Evolutionary conservation across 2,329 filamentous ascomycete species (phyloP).

Genomic region (Lachnellula cervina): DNA sequence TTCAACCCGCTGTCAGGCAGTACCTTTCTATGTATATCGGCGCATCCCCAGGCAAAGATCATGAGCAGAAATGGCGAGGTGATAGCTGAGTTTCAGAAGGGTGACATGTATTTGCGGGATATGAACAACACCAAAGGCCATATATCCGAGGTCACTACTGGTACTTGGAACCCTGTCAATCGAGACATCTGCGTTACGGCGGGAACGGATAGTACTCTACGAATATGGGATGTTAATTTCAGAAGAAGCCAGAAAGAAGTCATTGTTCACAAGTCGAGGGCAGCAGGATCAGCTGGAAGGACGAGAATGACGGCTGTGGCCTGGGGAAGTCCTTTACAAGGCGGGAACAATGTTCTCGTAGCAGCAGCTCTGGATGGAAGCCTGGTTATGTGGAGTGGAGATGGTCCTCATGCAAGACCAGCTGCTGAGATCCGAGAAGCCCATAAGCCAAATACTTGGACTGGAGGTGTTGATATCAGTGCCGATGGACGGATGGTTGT

Average conservation of each 20-base stretch:
- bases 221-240: slow-evolving; percentile 96
- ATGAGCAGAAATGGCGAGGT: slow-evolving; percentile 84
- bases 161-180: slow-evolving; percentile 86
- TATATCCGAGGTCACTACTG: slow-evolving; percentile 83
- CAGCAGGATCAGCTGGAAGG: slow-evolving; percentile 80
- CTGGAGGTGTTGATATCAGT: slow-evolving; percentile 85
- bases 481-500: slow-evolving; percentile 85
- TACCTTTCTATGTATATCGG: slow-evolving; percentile 80
- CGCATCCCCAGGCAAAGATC: slow-evolving; percentile 85
- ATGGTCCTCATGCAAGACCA: slow-evolving; percentile 79
- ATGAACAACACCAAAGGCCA: slow-evolving; percentile 98
- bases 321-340: slow-evolving; percentile 74
- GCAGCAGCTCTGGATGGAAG: slow-evolving; percentile 84
- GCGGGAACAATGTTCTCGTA: slow-evolving; percentile 74
- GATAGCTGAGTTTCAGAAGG: slow-evolving; percentile 86
- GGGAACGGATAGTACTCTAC: slow-evolving; percentile 88
- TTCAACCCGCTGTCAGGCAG: slow-evolving; percentile 81
- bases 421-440: slow-evolving; percentile 79
- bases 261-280: slow-evolving; percentile 90
- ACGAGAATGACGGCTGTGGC: slow-evolving; percentile 90
- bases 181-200: slow-evolving; percentile 83
- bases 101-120: slow-evolving; percentile 96
- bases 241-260: slow-evolving; percentile 87
- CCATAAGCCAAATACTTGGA: slow-evolving; percentile 81
- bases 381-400: slow-evolving; percentile 85